Evolutionary conservation across 495 filamentous ascomycete genomes (phyloP).

Genomic region (Cudoniella acicularis): DNA sequence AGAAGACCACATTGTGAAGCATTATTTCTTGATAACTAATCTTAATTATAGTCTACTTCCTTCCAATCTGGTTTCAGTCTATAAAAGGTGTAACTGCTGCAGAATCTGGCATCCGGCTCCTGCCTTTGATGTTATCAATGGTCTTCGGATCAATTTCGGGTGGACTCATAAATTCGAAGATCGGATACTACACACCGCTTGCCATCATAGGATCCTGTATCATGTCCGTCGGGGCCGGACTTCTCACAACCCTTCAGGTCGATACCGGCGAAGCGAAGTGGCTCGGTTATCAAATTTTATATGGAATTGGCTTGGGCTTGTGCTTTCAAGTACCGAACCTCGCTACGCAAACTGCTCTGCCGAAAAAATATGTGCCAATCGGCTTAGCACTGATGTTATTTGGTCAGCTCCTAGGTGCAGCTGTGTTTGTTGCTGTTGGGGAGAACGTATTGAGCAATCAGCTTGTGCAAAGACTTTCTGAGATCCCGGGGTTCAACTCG

Average conservation of each 20-base stretch:
- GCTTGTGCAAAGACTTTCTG: constrained; percentile 39
- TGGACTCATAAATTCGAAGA: constrained; percentile 45
- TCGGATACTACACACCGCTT: constrained; percentile 67
- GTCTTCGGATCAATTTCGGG: constrained; percentile 55
- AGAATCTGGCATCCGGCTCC: constrained; percentile 66
- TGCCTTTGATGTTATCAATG: constrained; percentile 61
- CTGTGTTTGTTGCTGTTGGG: constrained; percentile 57
- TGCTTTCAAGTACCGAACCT: constrained; percentile 64
- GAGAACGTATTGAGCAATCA: constrained; percentile 58
- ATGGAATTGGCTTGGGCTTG: constrained; percentile 62
- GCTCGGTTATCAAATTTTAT: constrained; percentile 67
- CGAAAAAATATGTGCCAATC: constrained; percentile 49
- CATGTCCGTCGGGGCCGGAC: constrained; percentile 55
- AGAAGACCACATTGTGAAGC: constrained; percentile 36
- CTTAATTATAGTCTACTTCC: constrained; percentile 64
- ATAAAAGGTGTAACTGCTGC: constrained; percentile 54
- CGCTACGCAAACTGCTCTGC: constrained; percentile 52
- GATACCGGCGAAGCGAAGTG: constrained; percentile 50
- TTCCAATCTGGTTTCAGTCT: constrained; percentile 84
- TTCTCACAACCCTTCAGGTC: constrained; percentile 55
- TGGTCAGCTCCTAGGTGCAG: constrained; percentile 53
- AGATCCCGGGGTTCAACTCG: constrained; percentile 38
- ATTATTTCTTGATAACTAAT: constrained; percentile 50
- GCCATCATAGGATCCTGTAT: constrained; percentile 48
- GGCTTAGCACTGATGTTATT: constrained; percentile 60